Evolutionary conservation across 371 early-diverging fungal species (phyloP).

Genomic region (Chytridiales sp.): DNA sequence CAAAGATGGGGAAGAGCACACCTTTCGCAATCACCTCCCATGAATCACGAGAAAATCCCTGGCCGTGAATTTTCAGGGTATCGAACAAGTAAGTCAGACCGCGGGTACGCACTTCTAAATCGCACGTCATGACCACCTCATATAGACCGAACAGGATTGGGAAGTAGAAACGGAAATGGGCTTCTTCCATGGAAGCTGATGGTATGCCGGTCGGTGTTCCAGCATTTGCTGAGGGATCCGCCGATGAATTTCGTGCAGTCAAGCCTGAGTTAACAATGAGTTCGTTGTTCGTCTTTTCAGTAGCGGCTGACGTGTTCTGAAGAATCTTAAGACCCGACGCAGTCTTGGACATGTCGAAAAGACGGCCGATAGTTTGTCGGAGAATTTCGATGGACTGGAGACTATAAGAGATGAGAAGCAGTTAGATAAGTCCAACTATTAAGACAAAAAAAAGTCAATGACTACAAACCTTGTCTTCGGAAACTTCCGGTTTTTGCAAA

Average conservation of each 20-base stretch:
- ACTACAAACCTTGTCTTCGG: slow-evolving; percentile 36
- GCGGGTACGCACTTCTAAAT: slow-evolving; percentile 84
- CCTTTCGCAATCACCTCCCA: slow-evolving; percentile 80
- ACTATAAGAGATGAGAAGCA: slow-evolving; percentile 12
- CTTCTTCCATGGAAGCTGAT: slow-evolving; percentile 33
- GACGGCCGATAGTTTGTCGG: slow-evolving; percentile 36
- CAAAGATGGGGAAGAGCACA: slow-evolving; percentile 89
- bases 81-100: slow-evolving; percentile 82
- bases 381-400: slow-evolving; percentile 43
- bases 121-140: slow-evolving; percentile 85
- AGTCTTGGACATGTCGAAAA: slow-evolving; percentile 34
- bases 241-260: background rate
- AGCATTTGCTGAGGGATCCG: background rate
- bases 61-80: slow-evolving; percentile 70
- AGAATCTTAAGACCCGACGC: slow-evolving; percentile 25
- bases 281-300: slow-evolving; percentile 24
- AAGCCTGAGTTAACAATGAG: background rate
- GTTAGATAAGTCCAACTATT: no score
- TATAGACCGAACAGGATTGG: slow-evolving; percentile 81
- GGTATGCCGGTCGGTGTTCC: background rate
- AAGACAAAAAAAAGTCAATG: background rate
- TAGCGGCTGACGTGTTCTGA: slow-evolving; percentile 41
- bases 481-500: slow-evolving; percentile 48
- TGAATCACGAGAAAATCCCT: slow-evolving; percentile 64
- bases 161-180: slow-evolving; percentile 70